Conservation (phyloP, 2,329 filamentous ascomycete species). For the Xylariaceae sp. region DNA sequence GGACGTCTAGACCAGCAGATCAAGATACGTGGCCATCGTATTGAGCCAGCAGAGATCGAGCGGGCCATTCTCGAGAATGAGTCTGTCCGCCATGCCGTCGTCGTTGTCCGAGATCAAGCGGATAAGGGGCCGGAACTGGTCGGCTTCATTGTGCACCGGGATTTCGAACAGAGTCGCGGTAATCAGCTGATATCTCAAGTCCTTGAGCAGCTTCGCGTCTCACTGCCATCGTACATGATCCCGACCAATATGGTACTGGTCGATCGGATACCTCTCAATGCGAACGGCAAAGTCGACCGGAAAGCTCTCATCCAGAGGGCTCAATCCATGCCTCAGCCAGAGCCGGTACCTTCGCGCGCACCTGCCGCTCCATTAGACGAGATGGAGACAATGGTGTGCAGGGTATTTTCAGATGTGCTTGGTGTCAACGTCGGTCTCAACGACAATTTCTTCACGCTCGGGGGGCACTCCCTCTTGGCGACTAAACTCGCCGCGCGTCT, state of each 20-base stretch:
- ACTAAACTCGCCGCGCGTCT: constrained; percentile 16
- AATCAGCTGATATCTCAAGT: constrained; percentile 6
- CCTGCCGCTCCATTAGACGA: background rate
- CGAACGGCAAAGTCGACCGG: constrained; percentile 21
- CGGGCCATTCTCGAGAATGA: constrained; percentile 8
- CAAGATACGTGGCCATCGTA: constrained; percentile 18
- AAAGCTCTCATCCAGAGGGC: constrained; percentile 14
- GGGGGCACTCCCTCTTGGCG: constrained; percentile 21
- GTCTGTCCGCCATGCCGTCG: constrained; percentile 14
- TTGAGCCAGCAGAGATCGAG: constrained; percentile 19
- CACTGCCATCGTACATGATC: constrained; percentile 19
- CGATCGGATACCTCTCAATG: constrained; percentile 20
- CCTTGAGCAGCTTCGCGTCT: constrained; percentile 9
- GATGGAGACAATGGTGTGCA: constrained; percentile 7
- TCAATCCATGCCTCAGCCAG: constrained; percentile 5
- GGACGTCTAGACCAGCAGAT: constrained; percentile 19
- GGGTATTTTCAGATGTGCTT: constrained; percentile 14
- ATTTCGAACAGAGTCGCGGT: background rate
- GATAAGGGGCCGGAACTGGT: constrained; percentile 15
- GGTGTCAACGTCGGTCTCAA: constrained; percentile 16
- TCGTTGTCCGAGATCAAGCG: constrained; percentile 9
- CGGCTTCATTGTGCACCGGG: constrained; percentile 9
- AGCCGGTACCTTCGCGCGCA: constrained; percentile 3
- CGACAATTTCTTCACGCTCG: constrained; percentile 21
- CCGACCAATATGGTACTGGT: constrained; percentile 11